phyloP scores from a whole-genome alignment of 306 rosid species.

The Pyrus communis region DNA sequence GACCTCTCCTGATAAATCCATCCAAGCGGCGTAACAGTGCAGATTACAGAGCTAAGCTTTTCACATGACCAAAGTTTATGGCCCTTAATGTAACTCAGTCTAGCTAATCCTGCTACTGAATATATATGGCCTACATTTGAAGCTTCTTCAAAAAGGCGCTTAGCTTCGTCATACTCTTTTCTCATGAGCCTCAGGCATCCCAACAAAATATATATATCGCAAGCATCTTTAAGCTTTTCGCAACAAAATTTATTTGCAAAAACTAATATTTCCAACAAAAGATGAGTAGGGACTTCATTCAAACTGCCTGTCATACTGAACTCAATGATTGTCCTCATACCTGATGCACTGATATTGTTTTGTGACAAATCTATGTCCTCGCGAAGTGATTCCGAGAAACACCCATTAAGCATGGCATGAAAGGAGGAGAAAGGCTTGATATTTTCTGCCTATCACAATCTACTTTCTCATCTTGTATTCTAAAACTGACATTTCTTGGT shows the following conservation, averaged over 20 bases:
- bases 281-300: conserved; percentile 49
- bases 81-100: conserved; percentile 54
- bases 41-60: conserved; percentile 61
- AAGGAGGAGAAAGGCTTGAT: conserved; percentile 86
- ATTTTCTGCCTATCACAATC: conserved; percentile 72
- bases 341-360: conserved; percentile 60
- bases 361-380: conserved; percentile 74
- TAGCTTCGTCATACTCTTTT: conserved; percentile 72
- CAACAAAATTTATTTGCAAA: conserved; percentile 84
- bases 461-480: conserved; percentile 57
- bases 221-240: conserved; percentile 64
- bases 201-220: no score
- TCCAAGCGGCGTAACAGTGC: conserved; percentile 51
- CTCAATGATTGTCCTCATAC: conserved; percentile 62
- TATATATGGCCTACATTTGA: conserved; percentile 72
- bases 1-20: conserved; percentile 95
- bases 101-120: conserved; percentile 70
- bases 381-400: conserved; percentile 63
- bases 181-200: conserved; percentile 66
- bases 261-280: conserved; percentile 68
- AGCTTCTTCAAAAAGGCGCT: conserved; percentile 61
- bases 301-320: conserved; percentile 57
- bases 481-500: conserved; percentile 47
- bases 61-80: conserved; percentile 56
- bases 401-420: conserved; percentile 81